Percentiles rank a stretch among this genome's conserved stretches.
Evolutionary conservation across 2,329 filamentous ascomycete species (phyloP).

Genomic region (Nothopassalora personata): DNA sequence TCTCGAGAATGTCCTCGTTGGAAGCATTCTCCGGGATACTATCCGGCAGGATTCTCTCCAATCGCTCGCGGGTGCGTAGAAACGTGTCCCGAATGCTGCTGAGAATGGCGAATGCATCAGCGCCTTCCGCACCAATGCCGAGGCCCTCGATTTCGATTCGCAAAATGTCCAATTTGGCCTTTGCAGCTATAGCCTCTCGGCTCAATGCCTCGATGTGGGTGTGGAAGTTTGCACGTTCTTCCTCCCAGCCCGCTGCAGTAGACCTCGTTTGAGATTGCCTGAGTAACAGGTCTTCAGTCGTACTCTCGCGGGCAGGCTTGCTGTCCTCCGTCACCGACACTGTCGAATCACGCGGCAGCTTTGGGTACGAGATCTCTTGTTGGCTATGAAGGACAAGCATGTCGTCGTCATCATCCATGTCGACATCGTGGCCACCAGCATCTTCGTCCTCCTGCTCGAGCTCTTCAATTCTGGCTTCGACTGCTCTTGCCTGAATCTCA

Average conservation of each 20-base stretch:
- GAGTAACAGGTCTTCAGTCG: conserved; percentile 9
- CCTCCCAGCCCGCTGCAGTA: conserved; percentile 9
- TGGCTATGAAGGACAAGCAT: conserved; percentile 32
- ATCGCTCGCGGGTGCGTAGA: conserved; percentile 34
- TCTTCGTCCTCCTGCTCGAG: conserved; percentile 31
- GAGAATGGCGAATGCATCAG: conserved; percentile 35
- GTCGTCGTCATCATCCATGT: conserved; percentile 24
- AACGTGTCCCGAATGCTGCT: conserved; percentile 40
- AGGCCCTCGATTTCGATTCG: conserved; percentile 42
- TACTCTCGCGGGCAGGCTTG: background rate
- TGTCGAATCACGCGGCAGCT: conserved; percentile 16
- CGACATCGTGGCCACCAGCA: conserved; percentile 23
- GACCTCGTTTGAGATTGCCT: conserved; percentile 14
- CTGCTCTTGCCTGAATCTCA: conserved; percentile 9
- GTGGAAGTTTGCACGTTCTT: conserved; percentile 32
- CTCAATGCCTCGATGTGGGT: conserved; percentile 38
- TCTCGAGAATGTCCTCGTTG: conserved; percentile 37
- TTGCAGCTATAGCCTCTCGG: conserved; percentile 36
- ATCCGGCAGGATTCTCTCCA: conserved; percentile 40
- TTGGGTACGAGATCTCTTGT: conserved; percentile 24
- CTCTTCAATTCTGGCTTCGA: conserved; percentile 9
- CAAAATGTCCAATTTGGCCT: conserved; percentile 39
- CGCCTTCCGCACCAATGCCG: conserved; percentile 33
- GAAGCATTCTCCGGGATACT: conserved; percentile 34
- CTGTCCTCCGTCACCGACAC: conserved; percentile 1